Conservation (phyloP, 2,329 filamentous ascomycete genomes). For the Fusarium setosum region DNA sequence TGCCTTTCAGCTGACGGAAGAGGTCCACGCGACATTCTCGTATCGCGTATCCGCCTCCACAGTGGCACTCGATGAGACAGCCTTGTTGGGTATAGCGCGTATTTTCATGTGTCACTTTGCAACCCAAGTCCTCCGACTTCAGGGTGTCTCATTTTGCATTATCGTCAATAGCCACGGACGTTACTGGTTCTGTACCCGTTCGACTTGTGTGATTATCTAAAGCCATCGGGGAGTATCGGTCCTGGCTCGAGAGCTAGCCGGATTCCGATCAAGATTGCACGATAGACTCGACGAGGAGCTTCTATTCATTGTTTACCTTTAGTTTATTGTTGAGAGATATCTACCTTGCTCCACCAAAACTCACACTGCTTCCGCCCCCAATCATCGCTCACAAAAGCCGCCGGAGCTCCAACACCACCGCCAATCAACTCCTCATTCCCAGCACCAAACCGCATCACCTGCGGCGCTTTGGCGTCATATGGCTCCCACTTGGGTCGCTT, state of each 20-base stretch:
- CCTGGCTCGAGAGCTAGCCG: too few species aligned
- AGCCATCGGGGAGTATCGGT: too few species aligned
- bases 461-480: constrained; percentile 43
- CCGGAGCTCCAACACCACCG: constrained; percentile 49
- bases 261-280: too few species aligned
- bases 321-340: constrained; percentile 48
- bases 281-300: too few species aligned
- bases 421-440: constrained; percentile 61
- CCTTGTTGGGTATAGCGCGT: background rate
- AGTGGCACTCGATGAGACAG: background rate
- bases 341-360: constrained; percentile 60
- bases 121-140: too few species aligned
- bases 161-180: too few species aligned
- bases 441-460: constrained; percentile 57
- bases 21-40: background rate
- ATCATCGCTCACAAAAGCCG: constrained; percentile 52
- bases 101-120: background rate
- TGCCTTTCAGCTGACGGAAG: background rate
- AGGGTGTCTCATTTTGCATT: background rate
- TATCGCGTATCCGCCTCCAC: constrained; percentile 15
- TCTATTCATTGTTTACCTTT: background rate
- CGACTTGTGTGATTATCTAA: too few species aligned
- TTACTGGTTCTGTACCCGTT: too few species aligned
- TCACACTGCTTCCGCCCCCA: constrained; percentile 57
- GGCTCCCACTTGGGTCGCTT: constrained; percentile 49